A percentile compares a stretch with the other conserved stretches of the same genome.
These are phyloP conservation scores for Macrocybe gigantea DNA, from an alignment of 768 basidiomycete genomes.

Conservation along the genomic window DNA sequence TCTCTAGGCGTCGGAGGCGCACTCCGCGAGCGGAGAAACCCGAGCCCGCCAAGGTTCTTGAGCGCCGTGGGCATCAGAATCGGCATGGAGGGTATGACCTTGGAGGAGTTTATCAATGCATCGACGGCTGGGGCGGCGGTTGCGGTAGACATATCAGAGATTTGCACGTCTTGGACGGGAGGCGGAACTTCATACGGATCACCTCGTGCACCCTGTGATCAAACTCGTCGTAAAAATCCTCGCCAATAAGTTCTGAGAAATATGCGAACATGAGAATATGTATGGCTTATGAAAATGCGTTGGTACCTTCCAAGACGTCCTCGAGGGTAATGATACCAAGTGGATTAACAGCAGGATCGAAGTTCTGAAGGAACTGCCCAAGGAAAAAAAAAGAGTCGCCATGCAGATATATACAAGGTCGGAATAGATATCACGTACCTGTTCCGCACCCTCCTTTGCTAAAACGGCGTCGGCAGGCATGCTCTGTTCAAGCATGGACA, in stretches of 20 bases:
- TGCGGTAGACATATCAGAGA: constrained; percentile 2
- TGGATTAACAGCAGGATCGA: constrained; percentile 80
- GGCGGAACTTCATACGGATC: constrained; percentile 35
- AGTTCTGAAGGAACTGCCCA: constrained; percentile 65
- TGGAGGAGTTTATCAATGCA: constrained; percentile 4
- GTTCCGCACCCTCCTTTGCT: constrained; percentile 67
- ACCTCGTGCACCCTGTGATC: constrained; percentile 68
- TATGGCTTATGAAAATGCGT: not conserved
- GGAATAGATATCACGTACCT: constrained; percentile 36
- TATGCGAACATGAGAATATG: not conserved
- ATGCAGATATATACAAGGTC: not conserved
- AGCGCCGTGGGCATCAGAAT: constrained; percentile 35
- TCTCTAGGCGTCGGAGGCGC: constrained; percentile 52
- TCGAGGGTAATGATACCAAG: constrained; percentile 91
- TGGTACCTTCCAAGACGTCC: constrained; percentile 81
- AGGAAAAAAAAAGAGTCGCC: not conserved
- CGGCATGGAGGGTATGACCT: constrained; percentile 15
- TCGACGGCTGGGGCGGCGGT: not conserved
- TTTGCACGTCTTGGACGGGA: constrained; percentile 9
- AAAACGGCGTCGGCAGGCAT: constrained; percentile 89
- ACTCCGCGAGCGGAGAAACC: constrained; percentile 49
- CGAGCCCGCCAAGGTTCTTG: constrained; percentile 39
- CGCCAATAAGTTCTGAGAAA: constrained; percentile 77
- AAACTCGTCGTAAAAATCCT: constrained; percentile 91
- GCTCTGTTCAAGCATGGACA: constrained; percentile 63